Evolutionary conservation across 495 filamentous ascomycete genomes (phyloP), one percentile per base, ranked within the genome.

Genomic region (Penicillium malachiteum): DNA sequence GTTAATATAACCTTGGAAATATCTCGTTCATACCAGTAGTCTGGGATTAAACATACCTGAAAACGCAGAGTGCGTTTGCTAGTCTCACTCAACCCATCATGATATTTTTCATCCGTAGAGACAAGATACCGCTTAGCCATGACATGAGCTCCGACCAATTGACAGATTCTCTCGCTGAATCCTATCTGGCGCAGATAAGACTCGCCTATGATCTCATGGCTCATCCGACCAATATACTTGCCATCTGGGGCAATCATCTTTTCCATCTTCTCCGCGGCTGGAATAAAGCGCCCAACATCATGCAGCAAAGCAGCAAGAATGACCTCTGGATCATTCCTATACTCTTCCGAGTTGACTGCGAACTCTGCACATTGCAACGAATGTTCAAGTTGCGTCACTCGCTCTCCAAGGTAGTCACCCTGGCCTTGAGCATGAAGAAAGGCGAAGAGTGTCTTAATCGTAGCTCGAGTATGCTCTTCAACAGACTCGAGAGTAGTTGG

Each of bases 311-410:
- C 74, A 3, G 68, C 72, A 21, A 75, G 48, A 16, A 74, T 60
- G 9, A 69, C 69, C 39, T 71, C 72, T n/a, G 59, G 54, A 42
- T 74, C 71, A 10, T 56, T 37, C 1, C 54, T 55, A 40, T 63
- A 59, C 38, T 66, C 21, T 0, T 58, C 31, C 13, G 63, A 64
- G 34, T 62, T 32, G 4, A 54, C 26, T 5, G 70, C 75, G 9
- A 74, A 63, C 47, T 74, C 57, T 6, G 72, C 75, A 33, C 70
- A 73, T 64, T 76, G 75, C 11, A 78, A 62, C n/a, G 70, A 72
- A 50, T 78, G 75, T 35, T 75, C 66, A 18, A 78, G 71, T 61
- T 78, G 75, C 7, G 66, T 66, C 41, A 78, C 66, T 26, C 54
- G 56, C 45, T 78, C 75, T 33, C 75, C 72, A 38, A 75, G 66